These are phyloP conservation scores for Quercus suber DNA, from an alignment of 306 rosid genomes.

Conservation along the genomic window DNA sequence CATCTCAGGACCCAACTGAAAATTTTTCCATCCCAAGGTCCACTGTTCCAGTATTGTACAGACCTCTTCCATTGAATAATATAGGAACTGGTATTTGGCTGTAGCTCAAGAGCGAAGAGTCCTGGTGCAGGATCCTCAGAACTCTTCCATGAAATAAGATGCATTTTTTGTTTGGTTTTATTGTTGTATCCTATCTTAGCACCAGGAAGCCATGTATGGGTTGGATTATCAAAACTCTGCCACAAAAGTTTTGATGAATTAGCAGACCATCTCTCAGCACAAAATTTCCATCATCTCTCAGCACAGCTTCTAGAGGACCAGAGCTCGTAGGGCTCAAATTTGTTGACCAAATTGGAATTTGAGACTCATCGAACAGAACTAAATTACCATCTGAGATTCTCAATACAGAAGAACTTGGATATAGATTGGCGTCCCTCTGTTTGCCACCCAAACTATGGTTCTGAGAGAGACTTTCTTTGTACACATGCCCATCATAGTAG, in stretches of 20 bases:
- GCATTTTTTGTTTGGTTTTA: constrained; percentile 36
- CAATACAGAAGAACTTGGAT: constrained; percentile 37
- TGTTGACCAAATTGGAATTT: constrained; percentile 59
- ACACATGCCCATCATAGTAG: constrained; percentile 62
- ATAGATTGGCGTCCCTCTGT: constrained; percentile 47
- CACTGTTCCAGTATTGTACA: constrained; percentile 37
- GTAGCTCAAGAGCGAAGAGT: constrained; percentile 39
- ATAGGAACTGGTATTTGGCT: constrained; percentile 17
- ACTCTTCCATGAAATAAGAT: constrained; percentile 66
- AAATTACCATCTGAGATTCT: constrained; percentile 40
- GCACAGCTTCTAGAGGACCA: constrained; percentile 31
- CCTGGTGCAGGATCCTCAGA: constrained; percentile 39
- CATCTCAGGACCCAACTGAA: constrained; percentile 57
- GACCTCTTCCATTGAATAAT: constrained; percentile 37
- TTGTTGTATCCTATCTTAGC: constrained; percentile 35
- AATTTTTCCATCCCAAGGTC: constrained; percentile 39
- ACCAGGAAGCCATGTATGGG: constrained; percentile 60
- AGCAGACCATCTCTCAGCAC: constrained; percentile 27
- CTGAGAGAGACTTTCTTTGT: constrained; percentile 13
- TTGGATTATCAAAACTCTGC: constrained; percentile 66
- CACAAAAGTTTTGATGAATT: constrained; percentile 27
- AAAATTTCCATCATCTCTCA: constrained; percentile 54
- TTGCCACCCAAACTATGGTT: constrained; percentile 65
- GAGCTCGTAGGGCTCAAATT: constrained; percentile 32
- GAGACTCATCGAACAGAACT: constrained; percentile 38